Conservation (phyloP, 805 yeast genomes). For the Ogataea haglerorum region DNA sequence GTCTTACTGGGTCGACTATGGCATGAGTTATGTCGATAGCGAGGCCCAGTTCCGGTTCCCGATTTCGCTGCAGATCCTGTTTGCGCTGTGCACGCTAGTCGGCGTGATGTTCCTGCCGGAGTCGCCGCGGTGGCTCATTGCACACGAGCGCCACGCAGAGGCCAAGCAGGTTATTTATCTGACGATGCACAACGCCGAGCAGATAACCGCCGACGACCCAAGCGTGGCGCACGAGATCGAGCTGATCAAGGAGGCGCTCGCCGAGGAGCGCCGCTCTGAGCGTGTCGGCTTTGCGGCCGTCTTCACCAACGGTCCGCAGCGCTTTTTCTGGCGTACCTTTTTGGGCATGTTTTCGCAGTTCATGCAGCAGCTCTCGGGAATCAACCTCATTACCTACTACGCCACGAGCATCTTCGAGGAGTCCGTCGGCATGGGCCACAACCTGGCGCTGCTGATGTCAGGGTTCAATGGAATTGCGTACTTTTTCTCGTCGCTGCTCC, state of each 20-base stretch:
- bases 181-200: conserved; percentile 44
- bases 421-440: conserved; percentile 45
- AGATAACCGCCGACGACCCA: conserved; percentile 31
- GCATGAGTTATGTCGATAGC: conserved; percentile 46
- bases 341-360: conserved; percentile 57
- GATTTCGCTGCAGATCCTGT: conserved; percentile 60
- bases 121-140: conserved; percentile 64
- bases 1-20: conserved; percentile 63
- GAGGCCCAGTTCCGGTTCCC: conserved; percentile 65
- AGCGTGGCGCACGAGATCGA: conserved; percentile 34
- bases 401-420: conserved; percentile 57
- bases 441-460: conserved; percentile 37
- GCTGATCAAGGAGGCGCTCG: conserved; percentile 42
- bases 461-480: conserved; percentile 40
- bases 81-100: conserved; percentile 46
- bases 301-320: conserved; percentile 35
- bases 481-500: conserved; percentile 48
- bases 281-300: conserved; percentile 50
- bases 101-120: conserved; percentile 68
- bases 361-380: conserved; percentile 71
- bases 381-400: conserved; percentile 69
- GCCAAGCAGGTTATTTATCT: conserved; percentile 43
- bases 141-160: conserved; percentile 48
- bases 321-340: conserved; percentile 37
- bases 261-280: conserved; percentile 47